Percentiles rank a stretch among this genome's conserved stretches.
Evolutionary conservation across 192 early-diverging fungal genomes (phyloP).

Genomic region (Powellomyces hirtus): DNA sequence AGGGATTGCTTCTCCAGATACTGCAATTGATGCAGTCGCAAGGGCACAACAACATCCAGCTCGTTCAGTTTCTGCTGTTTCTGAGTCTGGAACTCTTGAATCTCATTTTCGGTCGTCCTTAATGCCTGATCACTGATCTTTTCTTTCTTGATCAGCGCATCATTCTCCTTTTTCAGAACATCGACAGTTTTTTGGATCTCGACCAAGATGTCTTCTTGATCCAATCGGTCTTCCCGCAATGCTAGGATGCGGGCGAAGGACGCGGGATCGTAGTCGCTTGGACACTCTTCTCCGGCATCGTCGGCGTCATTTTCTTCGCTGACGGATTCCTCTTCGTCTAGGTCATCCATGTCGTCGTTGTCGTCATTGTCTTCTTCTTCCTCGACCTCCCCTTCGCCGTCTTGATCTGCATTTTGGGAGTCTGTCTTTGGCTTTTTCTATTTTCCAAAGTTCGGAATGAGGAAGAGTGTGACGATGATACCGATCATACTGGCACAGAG

Average conservation of each 20-base stretch:
- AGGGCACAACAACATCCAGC: conserved; percentile 58
- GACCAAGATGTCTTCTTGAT: conserved; percentile 54
- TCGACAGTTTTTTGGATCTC: conserved; percentile 65
- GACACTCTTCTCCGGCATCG: conserved; percentile 49
- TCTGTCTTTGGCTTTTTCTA: conserved; percentile 49
- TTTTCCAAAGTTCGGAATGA: background rate
- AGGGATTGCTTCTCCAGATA: conserved; percentile 46
- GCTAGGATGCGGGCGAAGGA: conserved; percentile 39
- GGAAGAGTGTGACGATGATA: background rate
- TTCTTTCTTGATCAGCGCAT: conserved; percentile 60
- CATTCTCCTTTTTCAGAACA: conserved; percentile 64
- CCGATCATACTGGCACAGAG: no score
- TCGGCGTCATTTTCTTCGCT: conserved; percentile 38
- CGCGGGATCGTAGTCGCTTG: conserved; percentile 48
- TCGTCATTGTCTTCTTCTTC: conserved; percentile 48
- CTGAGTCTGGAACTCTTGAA: conserved; percentile 68
- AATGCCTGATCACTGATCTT: conserved; percentile 53
- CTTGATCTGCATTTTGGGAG: conserved; percentile 11
- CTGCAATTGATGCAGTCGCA: conserved; percentile 56
- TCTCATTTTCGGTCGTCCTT: conserved; percentile 52
- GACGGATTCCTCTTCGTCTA: conserved; percentile 31
- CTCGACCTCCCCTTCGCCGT: conserved; percentile 38
- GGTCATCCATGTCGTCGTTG: conserved; percentile 43
- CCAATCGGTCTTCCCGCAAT: conserved; percentile 50
- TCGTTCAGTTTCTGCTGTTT: conserved; percentile 67